Base-by-base conservation (phyloP, 768 basidiomycete species). In the Ramaria rubella region DNA sequence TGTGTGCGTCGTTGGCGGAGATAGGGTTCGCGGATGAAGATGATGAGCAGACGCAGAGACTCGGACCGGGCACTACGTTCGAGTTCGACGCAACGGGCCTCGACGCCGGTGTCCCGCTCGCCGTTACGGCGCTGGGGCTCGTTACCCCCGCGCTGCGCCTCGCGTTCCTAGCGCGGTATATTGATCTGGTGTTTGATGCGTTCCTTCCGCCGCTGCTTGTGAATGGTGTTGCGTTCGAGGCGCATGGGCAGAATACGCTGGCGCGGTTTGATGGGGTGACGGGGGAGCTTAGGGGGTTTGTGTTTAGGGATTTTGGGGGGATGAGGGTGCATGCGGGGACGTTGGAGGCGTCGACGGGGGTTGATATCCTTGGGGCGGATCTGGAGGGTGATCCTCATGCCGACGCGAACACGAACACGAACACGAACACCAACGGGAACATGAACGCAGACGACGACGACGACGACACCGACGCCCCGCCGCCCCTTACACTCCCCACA, bases 191-290 rank as follows among this genome's bases (percentile, higher is more conserved):
- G 4, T 77, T 79, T 49, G 70, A 73, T 30, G 81, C 79, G 2
- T 67, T 83, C 17, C 66, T 82, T 54, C 81, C 81, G 11, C 73
- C 79, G 4, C 64, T 81, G 36, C 66, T 83, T 14, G 55, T 75
- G 40, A 80, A 83, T 49, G 81, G 81, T 4, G 77, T 81, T n/a
- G 77, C 77, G 6, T 81, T 83, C 51, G 81, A 83, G 67, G 81
- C 80, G 9, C 81, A 83, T 63, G 79, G 80, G 1, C 81, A 83
- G 58, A 83, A 82, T 61, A 71, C 77, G 17, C 73, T 81, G 6
- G 72, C 73, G 34, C 77, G 80, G 21, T 73, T 80, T 54, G 72
- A 79, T 57, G 59, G 64, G 2, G 52, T 64, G 12, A 76, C 77
- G 1, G 73, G 75, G 30, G 70, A 71, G 49, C 69, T 76, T 8